Evolutionary conservation across 2,329 filamentous ascomycete species (phyloP), one percentile per base, ranked within the genome.

Genomic region (Penicillium sp.): DNA sequence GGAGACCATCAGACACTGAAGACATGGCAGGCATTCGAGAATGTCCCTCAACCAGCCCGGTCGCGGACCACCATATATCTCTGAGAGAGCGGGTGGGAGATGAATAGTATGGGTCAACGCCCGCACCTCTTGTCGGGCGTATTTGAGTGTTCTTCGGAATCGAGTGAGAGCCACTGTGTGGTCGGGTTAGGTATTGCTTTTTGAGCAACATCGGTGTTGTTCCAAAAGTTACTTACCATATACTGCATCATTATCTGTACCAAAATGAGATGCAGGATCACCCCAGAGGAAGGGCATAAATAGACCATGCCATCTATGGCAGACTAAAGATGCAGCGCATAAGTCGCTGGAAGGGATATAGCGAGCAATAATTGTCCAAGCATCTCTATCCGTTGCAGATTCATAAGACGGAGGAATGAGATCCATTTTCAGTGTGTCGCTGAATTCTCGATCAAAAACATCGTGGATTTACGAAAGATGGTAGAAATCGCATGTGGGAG

Each of bases 281-380:
- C 83, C 83, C 84, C 84, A 86, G 1, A 86, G 75, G 58, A 81
- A 79, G 3, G 82, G 82, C 50, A 79, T 76, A 60, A 86, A 85
- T n/a, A 80, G 78, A 29, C 71, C 63, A 62, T 86, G 81, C 82
- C 83, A 86, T 73, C 75, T 72, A 51, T 72, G 78, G 61, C 79
- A 84, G 9, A 86, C 83, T 29, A 85, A 69, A 6, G 80, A 79
- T 8, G 77, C 79, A 25, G 81, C 76, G 59, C 80, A 85, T 6
- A 86, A 75, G 55, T 84, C 80, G 31, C 76, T 74, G 3, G 82
- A 84, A 1, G 77, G 75, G 6, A 86, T 77, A 60, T 84, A 85
- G 16, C 71, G 75, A 9, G 83, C 82, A 50, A 86, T 74, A 37
- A 86, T 74, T 37, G 75, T 68, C 80, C 82, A 84, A 39, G 77